Base-by-base conservation (phyloP, 352 stramenopile genomes). In the Globisporangium camurandrum region DNA sequence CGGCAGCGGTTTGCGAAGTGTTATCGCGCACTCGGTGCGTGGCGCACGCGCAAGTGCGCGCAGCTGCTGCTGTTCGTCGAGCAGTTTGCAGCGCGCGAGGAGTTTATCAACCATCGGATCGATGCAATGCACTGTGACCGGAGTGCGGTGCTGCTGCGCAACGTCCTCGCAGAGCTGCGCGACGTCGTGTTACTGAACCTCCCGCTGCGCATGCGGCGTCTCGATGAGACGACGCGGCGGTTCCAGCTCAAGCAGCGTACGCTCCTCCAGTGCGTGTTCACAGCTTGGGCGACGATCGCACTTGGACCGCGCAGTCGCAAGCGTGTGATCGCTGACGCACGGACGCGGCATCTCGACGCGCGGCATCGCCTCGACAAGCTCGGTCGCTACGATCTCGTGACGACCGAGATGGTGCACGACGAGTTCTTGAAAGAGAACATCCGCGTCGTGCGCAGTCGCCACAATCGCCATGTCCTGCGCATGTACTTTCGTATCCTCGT, bases 351-450 rank as follows among this genome's bases (percentile, higher is more conserved):
- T 45, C 42, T 64, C 2, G 71, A 69, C 2, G 75, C 74, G 1
- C 59, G 71, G 3, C 66, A 82, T 11, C 64, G 71, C 0, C 70
- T 91, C n/a, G 72, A 87, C 37, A 43, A 54, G 1, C 66, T 86
- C 34, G 61, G 76, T 6, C 64, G 79, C 11, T 91, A 88, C 33
- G 70, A 84, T 12, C 57, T 88, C 14, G 75, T 91, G 47, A 87
- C 76, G 17, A 48, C 62, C 30, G 79, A 88, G 50, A 88, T 91
- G 76, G 67, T 88, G 26, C 74, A 88, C 49, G 72, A 86, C 28
- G 76, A 91, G 56, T 82, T 88, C 40, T 61, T 86, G 38, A 87
- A 86, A 54, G 79, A 84, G 20, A 87, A 86, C 50, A 85, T 88
- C 46, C 76, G 79, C 4, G 42, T 59, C 23, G 71, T 86, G 34